Base-by-base conservation (phyloP, 75 land plant genomes). In the Ceratopteris richardii region DNA sequence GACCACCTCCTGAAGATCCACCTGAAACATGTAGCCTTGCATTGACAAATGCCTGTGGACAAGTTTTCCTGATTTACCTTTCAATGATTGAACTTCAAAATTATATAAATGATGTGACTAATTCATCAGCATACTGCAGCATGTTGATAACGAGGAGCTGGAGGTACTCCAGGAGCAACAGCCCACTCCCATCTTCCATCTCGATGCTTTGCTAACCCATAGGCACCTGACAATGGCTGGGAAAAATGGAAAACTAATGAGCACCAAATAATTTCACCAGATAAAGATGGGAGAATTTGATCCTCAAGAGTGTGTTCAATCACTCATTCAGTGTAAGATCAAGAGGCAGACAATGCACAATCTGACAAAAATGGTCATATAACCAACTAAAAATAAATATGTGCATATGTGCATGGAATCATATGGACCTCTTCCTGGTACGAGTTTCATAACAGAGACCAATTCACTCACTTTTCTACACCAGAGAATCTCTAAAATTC, bases 171-270 rank as follows among this genome's bases (percentile, higher is more conserved):
- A 28, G 98, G 98, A 44, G 98, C 98, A 56, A 89, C 77, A 51
- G 90, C 94, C 98, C 98, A 93, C 67, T 93, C 98, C 98, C 98
- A 93, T 29, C 82, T 76, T 25, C 98, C 98, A 81, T 89, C 85
- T 58, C 96, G 79, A 72, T 93, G 98, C 79, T 81, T 85, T 10
- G 88, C 79, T 37, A 93, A 65, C 7, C 98, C 98, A 81, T 89
- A 89, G 31, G 98, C 98, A 81, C 83, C 83, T 24, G 84, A 69
- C 29, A 78, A 71, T 21, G 98, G 87, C 98, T 93, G 84, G 51
- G 64, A 41, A 55, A 24, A 68, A 42, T 42, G 13, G 16, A 42
- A 42, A n/a, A n/a, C n/a, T n/a, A n/a, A n/a, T n/a, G n/a, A n/a
- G n/a, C n/a, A n/a, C n/a, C n/a, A n/a, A n/a, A n/a, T n/a, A n/a